phyloP scores from a whole-genome alignment of 2,329 filamentous ascomycete species.

The Penicillium vulpinum region DNA sequence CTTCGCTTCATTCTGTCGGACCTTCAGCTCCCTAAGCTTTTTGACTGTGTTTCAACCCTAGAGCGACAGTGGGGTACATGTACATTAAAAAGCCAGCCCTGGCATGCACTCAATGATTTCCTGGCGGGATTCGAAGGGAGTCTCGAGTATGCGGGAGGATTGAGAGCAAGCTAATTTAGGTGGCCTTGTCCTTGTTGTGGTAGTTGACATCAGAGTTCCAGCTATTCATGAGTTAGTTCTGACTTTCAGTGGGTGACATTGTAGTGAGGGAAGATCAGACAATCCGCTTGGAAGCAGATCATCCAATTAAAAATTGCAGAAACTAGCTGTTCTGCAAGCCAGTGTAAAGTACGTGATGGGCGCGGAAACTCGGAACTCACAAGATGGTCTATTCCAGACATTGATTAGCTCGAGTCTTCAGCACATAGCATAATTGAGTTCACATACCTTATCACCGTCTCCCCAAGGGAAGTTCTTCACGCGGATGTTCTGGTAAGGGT shows the following conservation, averaged over 20 bases:
- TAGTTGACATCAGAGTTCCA: slow-evolving; percentile 97
- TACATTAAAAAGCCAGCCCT: slow-evolving; percentile 29
- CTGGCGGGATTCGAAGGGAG: slow-evolving; percentile 1
- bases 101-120: slow-evolving; percentile 6
- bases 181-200: slow-evolving; percentile 83
- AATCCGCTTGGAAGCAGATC: neutral
- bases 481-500: slow-evolving; percentile 97
- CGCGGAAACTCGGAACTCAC: slow-evolving; percentile 50
- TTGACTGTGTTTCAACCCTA: slow-evolving; percentile 14
- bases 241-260: neutral
- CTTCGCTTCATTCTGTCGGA: slow-evolving; percentile 24
- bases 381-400: slow-evolving; percentile 58
- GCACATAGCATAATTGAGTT: neutral
- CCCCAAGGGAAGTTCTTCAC: slow-evolving; percentile 95
- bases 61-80: slow-evolving; percentile 30
- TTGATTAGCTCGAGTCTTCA: slow-evolving; percentile 5
- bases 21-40: slow-evolving; percentile 9
- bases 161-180: slow-evolving; percentile 29
- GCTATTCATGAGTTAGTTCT: slow-evolving; percentile 50
- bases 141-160: neutral
- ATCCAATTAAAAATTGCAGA: neutral
- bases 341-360: neutral
- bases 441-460: slow-evolving; percentile 87
- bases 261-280: neutral
- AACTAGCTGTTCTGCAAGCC: neutral